Base-by-base conservation (phyloP, 2,329 filamentous ascomycete genomes). In the Ceratocystiopsis sp. region DNA sequence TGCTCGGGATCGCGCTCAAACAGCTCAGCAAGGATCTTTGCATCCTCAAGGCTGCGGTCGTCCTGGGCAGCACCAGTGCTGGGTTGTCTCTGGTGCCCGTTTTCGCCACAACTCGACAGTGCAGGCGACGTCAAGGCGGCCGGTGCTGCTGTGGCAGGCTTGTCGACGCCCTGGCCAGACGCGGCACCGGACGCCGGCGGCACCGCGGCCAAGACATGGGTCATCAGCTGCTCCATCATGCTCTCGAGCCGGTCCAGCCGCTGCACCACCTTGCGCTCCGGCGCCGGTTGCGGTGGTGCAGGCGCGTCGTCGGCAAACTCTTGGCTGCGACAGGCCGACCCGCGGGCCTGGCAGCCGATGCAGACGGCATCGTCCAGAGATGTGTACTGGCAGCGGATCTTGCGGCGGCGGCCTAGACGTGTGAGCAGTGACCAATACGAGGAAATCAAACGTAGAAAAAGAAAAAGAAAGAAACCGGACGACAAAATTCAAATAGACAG, bases 301-400 rank as follows among this genome's bases (percentile, higher is more conserved):
- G 52, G 52, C 13, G 42, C 33, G 29, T 61, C 58, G 29, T 68
- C 61, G 5, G 55, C 54, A 45, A 61, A 63, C 48, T 68, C 64
- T 51, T 69, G 66, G 50, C 64, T 65, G 40, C 65, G 54, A 46
- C 66, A 69, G 10, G 49, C 46, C 0, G 59, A 56, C 3, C 61
- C 60, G 19, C 66, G 60, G 13, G 59, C 52, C 37, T 63, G 57
- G 50, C 68, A 71, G 16, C 60, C 61, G 34, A 60, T 53, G 49
- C 68, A 71, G 4, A 61, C 50, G 4, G 53, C 44, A 21, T 65
- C 62, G 25, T 59, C 51, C 15, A 57, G 54, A 2, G 59, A 57
- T 21, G 57, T 47, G 42, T 62, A 66, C 38, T 65, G 60, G 51
- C 68, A 73, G 33, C 61, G 60, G 38, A 68, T 63, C 53, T 72